Evolutionary conservation across 139 green algal genomes (phyloP).

Genomic region (Desmodesmus armatus): DNA sequence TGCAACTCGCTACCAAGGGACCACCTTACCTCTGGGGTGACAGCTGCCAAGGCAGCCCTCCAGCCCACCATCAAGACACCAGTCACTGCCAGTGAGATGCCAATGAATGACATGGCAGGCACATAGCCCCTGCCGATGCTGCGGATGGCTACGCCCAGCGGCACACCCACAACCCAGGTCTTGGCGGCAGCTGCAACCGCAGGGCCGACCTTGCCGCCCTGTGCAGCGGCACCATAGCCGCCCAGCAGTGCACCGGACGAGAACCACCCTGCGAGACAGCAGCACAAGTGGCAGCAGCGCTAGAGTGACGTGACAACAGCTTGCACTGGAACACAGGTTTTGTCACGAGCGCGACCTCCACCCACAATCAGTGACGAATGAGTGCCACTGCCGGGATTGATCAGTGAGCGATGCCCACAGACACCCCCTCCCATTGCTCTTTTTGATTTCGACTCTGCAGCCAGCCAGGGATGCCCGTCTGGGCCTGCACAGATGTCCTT

Average conservation of each 20-base stretch:
- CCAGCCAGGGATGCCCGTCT: no score
- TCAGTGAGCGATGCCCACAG: no score
- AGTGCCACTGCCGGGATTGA: no score
- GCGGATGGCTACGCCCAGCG: slow-evolving; percentile 72
- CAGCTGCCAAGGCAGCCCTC: slow-evolving; percentile 64
- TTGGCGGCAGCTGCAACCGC: slow-evolving; percentile 76
- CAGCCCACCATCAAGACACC: slow-evolving; percentile 79
- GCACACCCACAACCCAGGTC: slow-evolving; percentile 74
- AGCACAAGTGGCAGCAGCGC: not conserved
- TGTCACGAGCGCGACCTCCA: no score
- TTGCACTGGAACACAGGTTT: not conserved
- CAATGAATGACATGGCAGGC: slow-evolving; percentile 78
- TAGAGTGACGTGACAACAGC: not conserved
- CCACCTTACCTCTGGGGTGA: slow-evolving; percentile 51
- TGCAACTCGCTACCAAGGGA: not conserved
- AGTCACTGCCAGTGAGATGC: slow-evolving; percentile 72
- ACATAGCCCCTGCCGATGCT: slow-evolving; percentile 70
- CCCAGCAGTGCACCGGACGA: slow-evolving; percentile 58
- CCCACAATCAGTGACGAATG: no score
- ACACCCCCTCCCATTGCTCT: no score
- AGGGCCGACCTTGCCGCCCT: slow-evolving; percentile 50
- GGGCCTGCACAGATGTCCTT: no score
- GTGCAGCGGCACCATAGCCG: slow-evolving; percentile 63
- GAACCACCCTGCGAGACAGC: slow-evolving; percentile 70
- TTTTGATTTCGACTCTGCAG: no score